Conservation (phyloP, 805 yeast genomes). For the Scheffersomyces amazonensis region DNA sequence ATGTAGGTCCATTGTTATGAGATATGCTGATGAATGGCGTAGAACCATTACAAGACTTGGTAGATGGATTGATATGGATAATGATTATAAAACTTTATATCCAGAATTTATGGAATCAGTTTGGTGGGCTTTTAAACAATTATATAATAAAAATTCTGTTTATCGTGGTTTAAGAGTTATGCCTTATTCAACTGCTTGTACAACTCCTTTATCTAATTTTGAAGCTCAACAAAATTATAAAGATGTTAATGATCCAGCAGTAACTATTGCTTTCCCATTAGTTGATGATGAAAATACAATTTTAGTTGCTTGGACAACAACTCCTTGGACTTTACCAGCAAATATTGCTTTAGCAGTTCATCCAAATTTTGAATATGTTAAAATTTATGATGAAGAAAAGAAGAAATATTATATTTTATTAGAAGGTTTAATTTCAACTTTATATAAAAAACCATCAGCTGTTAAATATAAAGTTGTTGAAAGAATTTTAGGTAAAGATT, state of each 20-base stretch:
- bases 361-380: conserved; percentile 87
- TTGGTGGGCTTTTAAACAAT: conserved; percentile 97
- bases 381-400: conserved; percentile 85
- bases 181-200: conserved; percentile 98
- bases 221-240: conserved; percentile 99
- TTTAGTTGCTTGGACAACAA: conserved; percentile 98
- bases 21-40: conserved; percentile 95
- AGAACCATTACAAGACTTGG: conserved; percentile 90
- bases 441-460: conserved; percentile 92
- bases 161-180: conserved; percentile 95
- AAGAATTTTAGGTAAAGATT: conserved; percentile 72
- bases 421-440: conserved; percentile 75
- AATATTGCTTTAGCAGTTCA: conserved; percentile 90
- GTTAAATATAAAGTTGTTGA: conserved; percentile 85
- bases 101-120: conserved; percentile 97
- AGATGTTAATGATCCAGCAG: conserved; percentile 96
- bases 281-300: conserved; percentile 76
- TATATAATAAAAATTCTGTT: conserved; percentile 81
- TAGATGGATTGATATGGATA: conserved; percentile 99
- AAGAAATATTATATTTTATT: conserved; percentile 78
- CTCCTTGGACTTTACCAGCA: conserved; percentile 99
- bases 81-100: conserved; percentile 95
- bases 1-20: conserved; percentile 96
- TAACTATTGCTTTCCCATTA: conserved; percentile 84
- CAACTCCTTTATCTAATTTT: conserved; percentile 94